Evolutionary conservation across 2,329 filamentous ascomycete genomes (phyloP), one percentile per base, ranked within the genome.

Genomic region (Allantophomopsis cytisporea): DNA sequence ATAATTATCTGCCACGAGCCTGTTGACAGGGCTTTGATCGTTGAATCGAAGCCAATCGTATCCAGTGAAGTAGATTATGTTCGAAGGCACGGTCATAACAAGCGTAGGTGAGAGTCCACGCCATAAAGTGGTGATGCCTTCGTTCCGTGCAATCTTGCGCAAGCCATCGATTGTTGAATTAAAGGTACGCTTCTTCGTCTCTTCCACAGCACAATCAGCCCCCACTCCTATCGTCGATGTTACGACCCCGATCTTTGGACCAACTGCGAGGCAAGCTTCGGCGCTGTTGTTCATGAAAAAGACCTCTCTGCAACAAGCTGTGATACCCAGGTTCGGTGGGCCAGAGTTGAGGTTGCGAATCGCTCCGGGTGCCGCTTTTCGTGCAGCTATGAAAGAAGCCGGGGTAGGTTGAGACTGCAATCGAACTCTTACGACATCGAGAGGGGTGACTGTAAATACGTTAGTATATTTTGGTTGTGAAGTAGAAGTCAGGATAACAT

Each of bases 1-100:
- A 49, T 84, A 86, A 7, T 74, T 70, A 47, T 89, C 83, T 12
- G 72, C 71, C 8, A 80, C 56, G 15, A 69, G 49, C 33, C 65
- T 67, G 30, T 69, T 71, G 45, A 96, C 72, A 0, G 87, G 88
- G 49, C 84, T 94, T 33, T 63, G 64, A 1, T 67, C 64, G 51
- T 84, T 82, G 47, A 72, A 83, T 30, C 91, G 79, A 42, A 98
- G 59, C 82, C 87, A 95, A 55, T 98, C 91, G 60, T 98, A 98
- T 31, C 91, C 91, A 11, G 91, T 93, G 54, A 96, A 95, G 62
- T 98, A 98, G 48, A 98, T 96, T 49, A 98, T 91, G 57, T 98
- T 98, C 18, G 80, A 86, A 0, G 91, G 91, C 5, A 98, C 73
- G 0, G 87, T 80, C 91, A 98, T 98, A 47, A 87, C 72, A 16